A percentile compares a stretch with the other conserved stretches of the same genome.
phyloP scores from a whole-genome alignment of 108 stramenopile species.

The Phaeodactylum tricornutum region DNA sequence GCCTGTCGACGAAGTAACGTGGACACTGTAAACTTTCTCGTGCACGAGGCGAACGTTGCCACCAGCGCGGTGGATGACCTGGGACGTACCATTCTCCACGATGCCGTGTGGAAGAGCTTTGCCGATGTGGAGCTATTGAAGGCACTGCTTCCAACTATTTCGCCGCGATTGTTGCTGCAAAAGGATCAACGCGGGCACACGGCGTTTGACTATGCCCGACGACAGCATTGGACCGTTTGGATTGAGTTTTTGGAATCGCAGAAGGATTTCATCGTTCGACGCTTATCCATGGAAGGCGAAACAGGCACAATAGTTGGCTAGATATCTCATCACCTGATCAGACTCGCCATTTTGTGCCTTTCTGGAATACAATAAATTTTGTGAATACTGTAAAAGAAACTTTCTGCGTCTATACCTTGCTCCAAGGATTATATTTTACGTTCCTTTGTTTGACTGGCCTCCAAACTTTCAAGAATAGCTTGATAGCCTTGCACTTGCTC shows the following conservation, averaged over 20 bases:
- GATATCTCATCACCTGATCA: too few species aligned
- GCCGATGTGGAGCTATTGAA: conserved; percentile 17
- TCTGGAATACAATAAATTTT: too few species aligned
- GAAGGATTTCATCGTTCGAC: conserved; percentile 5
- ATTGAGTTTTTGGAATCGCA: conserved; percentile 20
- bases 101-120: conserved; percentile 55
- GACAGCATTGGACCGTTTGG: conserved; percentile 33
- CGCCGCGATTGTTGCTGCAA: conserved; percentile 28
- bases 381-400: too few species aligned
- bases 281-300: too few species aligned
- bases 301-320: too few species aligned
- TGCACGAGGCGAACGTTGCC: conserved; percentile 36
- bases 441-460: too few species aligned
- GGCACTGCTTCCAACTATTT: conserved; percentile 15
- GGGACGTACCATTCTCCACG: conserved; percentile 69
- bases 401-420: too few species aligned
- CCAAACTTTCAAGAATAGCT: too few species aligned
- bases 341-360: too few species aligned
- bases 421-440: too few species aligned
- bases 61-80: conserved; percentile 48
- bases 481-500: background rate
- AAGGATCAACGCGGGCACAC: conserved; percentile 34
- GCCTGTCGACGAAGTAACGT: conserved; percentile 55
- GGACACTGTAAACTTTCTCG: conserved; percentile 35
- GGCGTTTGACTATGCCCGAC: conserved; percentile 45